Evolutionary conservation across 768 basidiomycete species (phyloP).

Genomic region (Boletales sp.): DNA sequence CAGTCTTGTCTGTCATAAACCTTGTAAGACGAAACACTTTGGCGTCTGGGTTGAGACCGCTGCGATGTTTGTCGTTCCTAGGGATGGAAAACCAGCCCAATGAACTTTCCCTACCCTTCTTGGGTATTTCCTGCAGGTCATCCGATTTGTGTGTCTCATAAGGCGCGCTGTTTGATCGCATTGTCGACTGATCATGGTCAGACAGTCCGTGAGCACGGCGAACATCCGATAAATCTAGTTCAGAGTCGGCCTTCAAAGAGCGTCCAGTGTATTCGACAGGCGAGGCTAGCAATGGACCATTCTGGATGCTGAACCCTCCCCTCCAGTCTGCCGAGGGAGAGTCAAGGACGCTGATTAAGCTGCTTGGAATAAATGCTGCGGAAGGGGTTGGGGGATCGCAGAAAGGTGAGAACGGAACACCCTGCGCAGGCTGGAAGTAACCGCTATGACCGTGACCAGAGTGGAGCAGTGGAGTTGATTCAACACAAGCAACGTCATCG

Average conservation of each 20-base stretch:
- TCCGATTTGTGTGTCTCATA: conserved; percentile 30
- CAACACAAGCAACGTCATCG: conserved; percentile 35
- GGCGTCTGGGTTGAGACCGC: conserved; percentile 80
- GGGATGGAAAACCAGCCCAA: conserved; percentile 47
- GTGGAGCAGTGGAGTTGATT: conserved; percentile 12
- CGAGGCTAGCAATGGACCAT: conserved; percentile 34
- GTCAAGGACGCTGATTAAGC: conserved; percentile 43
- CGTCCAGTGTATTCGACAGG: conserved; percentile 39
- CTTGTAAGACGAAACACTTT: conserved; percentile 69
- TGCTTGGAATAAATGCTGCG: conserved; percentile 52
- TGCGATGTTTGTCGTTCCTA: conserved; percentile 50
- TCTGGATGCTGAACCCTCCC: conserved; percentile 13
- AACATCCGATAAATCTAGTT: conserved; percentile 49
- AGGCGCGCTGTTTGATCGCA: conserved; percentile 28
- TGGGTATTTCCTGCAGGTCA: conserved; percentile 11
- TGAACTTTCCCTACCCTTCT: conserved; percentile 23
- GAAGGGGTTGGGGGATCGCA: conserved; percentile 39
- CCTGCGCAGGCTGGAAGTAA: conserved; percentile 15
- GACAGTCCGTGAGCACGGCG: conserved; percentile 21
- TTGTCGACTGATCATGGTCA: conserved; percentile 19
- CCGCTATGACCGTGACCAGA: conserved; percentile 11
- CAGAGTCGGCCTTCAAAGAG: conserved; percentile 26
- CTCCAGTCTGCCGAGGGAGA: conserved; percentile 60
- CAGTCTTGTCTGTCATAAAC: conserved; percentile 11
- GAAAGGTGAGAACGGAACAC: conserved; percentile 52